Evolutionary conservation across 2,329 filamentous ascomycete species (phyloP).

Genomic region (Dendrostoma leiphaemia): DNA sequence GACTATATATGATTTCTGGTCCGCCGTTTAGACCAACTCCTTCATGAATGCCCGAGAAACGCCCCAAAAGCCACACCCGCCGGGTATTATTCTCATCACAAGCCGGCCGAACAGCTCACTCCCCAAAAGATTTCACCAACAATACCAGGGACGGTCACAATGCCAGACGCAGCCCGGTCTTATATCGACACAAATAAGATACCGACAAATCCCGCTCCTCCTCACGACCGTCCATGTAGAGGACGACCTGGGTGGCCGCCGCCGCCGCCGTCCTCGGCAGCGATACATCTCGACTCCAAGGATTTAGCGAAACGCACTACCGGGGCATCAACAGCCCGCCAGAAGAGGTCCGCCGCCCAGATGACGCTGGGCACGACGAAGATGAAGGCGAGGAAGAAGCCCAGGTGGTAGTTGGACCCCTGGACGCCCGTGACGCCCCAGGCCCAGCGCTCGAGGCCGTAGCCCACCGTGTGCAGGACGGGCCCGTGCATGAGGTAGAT

Average conservation of each 20-base stretch:
- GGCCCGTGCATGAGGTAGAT: conserved; percentile 62
- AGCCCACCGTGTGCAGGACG: conserved; percentile 51
- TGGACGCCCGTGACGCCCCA: conserved; percentile 48
- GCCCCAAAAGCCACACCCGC: background rate
- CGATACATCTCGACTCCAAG: conserved; percentile 45
- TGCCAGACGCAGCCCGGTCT: too few species aligned
- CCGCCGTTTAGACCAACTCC: background rate
- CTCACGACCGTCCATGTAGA: conserved; percentile 2
- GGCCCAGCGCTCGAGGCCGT: conserved; percentile 47
- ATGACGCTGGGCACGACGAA: conserved; percentile 51
- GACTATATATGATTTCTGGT: background rate
- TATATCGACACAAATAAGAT: background rate
- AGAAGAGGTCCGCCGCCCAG: conserved; percentile 56
- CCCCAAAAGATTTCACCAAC: too few species aligned
- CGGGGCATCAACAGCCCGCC: conserved; percentile 53
- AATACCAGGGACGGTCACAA: too few species aligned
- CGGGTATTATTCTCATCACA: background rate
- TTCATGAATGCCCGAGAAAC: background rate
- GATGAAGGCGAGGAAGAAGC: conserved; percentile 44
- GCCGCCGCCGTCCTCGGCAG: conserved; percentile 14
- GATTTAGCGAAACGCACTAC: conserved; percentile 56
- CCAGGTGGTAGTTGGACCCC: conserved; percentile 41
- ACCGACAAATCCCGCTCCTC: background rate
- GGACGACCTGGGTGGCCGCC: background rate
- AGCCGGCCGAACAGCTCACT: background rate